Conservation (phyloP, 176 grass and related monocot genomes). For the Pontederia crassipes region DNA sequence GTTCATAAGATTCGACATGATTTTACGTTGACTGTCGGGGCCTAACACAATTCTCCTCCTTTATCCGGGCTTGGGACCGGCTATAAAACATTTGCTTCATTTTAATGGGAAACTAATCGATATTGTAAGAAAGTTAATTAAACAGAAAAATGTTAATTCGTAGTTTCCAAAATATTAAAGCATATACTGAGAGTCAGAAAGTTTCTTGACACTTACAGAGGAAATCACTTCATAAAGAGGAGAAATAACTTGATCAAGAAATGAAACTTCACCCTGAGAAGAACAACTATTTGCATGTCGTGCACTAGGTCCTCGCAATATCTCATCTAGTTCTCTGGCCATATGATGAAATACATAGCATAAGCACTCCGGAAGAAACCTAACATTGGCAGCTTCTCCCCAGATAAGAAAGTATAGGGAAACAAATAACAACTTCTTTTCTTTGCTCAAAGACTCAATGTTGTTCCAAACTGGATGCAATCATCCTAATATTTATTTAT, state of each 20-base stretch:
- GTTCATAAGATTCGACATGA: too few relatives aligned
- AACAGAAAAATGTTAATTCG: too few relatives aligned
- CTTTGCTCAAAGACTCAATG: conserved; percentile 52
- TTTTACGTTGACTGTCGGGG: too few relatives aligned
- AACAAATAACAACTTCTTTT: conserved; percentile 83
- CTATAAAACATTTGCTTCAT: too few relatives aligned
- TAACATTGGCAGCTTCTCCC: conserved; percentile 87
- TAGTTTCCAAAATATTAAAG: neutral
- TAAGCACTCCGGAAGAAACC: conserved; percentile 87
- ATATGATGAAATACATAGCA: conserved; percentile 96
- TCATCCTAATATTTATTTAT: too few relatives aligned
- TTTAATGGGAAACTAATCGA: too few relatives aligned
- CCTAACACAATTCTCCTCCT: too few relatives aligned
- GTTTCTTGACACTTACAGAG: conserved; percentile 38
- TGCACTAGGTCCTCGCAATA: conserved; percentile 39
- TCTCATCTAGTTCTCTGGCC: conserved; percentile 70
- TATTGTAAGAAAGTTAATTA: too few relatives aligned
- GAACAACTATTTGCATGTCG: conserved; percentile 58
- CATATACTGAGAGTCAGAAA: conserved; percentile 1
- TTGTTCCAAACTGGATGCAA: too few relatives aligned
- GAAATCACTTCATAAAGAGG: conserved; percentile 69
- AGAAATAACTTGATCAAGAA: conserved; percentile 83
- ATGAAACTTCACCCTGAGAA: conserved; percentile 43
- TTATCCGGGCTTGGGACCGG: too few relatives aligned
- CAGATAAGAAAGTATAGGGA: conserved; percentile 94